A percentile compares a stretch with the other conserved stretches of the same genome.
Conservation (phyloP, 2,329 filamentous ascomycete species). For the Remersonia thermophila region DNA sequence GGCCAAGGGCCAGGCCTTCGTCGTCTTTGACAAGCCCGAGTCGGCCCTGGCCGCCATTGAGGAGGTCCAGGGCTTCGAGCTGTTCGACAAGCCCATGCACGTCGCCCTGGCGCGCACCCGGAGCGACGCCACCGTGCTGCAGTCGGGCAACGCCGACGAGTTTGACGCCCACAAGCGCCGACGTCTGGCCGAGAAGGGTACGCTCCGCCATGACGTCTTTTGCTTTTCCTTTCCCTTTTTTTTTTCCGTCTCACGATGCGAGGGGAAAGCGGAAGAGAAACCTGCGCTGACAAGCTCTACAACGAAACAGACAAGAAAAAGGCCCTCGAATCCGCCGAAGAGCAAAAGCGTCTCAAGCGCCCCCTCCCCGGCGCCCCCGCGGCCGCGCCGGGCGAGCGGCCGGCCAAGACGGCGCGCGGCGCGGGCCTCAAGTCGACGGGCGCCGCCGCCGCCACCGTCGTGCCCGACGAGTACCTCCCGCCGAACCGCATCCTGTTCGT, state of each 20-base stretch:
- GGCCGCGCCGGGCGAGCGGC: conserved; percentile 29
- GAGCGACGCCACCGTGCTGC: conserved; percentile 78
- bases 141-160: conserved; percentile 62
- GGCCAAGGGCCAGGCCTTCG: conserved; percentile 88
- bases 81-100: conserved; percentile 85
- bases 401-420: conserved; percentile 57
- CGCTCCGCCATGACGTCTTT: too few species aligned
- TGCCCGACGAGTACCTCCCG: conserved; percentile 95
- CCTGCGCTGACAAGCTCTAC: too few species aligned
- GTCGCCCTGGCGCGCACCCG: conserved; percentile 68
- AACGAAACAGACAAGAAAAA: conserved; percentile 54
- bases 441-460: conserved; percentile 53
- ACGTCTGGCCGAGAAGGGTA: conserved; percentile 82
- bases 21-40: conserved; percentile 77
- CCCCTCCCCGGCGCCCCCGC: conserved; percentile 26
- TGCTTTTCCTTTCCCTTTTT: conserved; percentile 1
- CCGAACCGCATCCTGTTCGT: conserved; percentile 96
- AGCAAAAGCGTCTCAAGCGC: conserved; percentile 64
- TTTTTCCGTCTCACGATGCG: too few species aligned
- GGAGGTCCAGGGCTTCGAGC: conserved; percentile 80
- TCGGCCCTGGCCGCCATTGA: conserved; percentile 73
- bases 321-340: conserved; percentile 67
- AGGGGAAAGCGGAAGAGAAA: too few species aligned
- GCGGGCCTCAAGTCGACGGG: conserved; percentile 67
- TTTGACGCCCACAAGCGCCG: conserved; percentile 78